A percentile compares a stretch with the other conserved stretches of the same genome.
Evolutionary conservation across 1,139 yeast genomes (phyloP).

Genomic region (Yamadazyma diospyri): DNA sequence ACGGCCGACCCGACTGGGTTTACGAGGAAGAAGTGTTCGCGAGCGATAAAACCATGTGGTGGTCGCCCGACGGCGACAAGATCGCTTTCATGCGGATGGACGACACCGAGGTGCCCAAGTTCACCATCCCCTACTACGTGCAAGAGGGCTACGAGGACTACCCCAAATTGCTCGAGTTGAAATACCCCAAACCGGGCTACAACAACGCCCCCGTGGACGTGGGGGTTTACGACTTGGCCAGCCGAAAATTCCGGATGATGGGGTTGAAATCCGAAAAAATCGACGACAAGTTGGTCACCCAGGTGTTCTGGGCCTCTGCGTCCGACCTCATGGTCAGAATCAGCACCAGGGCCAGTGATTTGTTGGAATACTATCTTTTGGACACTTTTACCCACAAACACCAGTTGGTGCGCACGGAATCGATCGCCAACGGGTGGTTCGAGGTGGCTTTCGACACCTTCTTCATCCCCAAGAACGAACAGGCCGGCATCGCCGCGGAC

Average conservation of each 20-base stretch:
- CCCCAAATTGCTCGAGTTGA: slow-evolving; percentile 36
- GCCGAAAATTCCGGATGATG: slow-evolving; percentile 15
- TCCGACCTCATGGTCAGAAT: slow-evolving; percentile 32
- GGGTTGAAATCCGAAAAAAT: slow-evolving; percentile 23
- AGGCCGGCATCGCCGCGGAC: slow-evolving; percentile 38
- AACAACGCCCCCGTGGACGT: slow-evolving; percentile 42
- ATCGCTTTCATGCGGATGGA: slow-evolving; percentile 47
- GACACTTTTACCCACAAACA: slow-evolving; percentile 26
- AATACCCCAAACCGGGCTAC: slow-evolving; percentile 48
- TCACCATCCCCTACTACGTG: slow-evolving; percentile 51
- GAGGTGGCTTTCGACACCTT: slow-evolving; percentile 76
- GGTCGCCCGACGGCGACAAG: slow-evolving; percentile 54
- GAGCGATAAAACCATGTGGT: slow-evolving; percentile 51
- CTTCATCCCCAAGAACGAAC: slow-evolving; percentile 60
- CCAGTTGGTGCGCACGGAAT: slow-evolving; percentile 32
- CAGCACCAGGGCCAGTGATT: slow-evolving; percentile 46
- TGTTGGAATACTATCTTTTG: slow-evolving; percentile 36
- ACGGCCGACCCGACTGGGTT: slow-evolving; percentile 63
- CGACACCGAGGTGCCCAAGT: slow-evolving; percentile 52
- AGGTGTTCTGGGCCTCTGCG: slow-evolving; percentile 42
- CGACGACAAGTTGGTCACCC: slow-evolving; percentile 34
- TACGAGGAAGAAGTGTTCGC: slow-evolving; percentile 59
- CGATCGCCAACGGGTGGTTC: slow-evolving; percentile 55
- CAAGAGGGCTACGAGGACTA: slow-evolving; percentile 43
- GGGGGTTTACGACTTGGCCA: slow-evolving; percentile 28